Conservation (phyloP, 1,284 basidiomycete genomes). For the Microbotryum lychnidis-dioicae region DNA sequence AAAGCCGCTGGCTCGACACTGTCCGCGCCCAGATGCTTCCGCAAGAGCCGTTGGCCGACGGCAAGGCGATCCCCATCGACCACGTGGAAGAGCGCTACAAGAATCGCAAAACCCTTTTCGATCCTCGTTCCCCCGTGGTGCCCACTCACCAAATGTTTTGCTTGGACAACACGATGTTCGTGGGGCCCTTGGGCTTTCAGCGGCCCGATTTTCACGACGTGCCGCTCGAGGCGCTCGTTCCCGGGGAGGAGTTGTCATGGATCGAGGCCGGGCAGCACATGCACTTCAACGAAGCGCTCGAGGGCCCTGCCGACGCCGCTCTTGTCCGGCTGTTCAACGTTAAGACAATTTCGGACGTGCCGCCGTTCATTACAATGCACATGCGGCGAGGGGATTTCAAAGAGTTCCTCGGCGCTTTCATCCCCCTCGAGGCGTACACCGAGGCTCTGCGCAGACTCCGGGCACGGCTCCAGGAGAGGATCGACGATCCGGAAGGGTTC, state of each 20-base stretch:
- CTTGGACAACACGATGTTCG: constrained; percentile 30
- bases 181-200: constrained; percentile 24
- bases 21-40: neutral
- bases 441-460: neutral
- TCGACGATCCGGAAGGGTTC: neutral
- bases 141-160: constrained; percentile 27
- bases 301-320: neutral
- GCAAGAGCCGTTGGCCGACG: neutral
- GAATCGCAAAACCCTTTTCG: constrained; percentile 25
- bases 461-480: neutral
- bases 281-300: constrained; percentile 1
- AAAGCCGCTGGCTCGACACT: neutral
- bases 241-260: constrained; percentile 1
- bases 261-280: constrained; percentile 1
- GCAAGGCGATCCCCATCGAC: neutral
- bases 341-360: neutral
- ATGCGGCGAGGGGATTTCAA: constrained; percentile 6
- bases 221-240: neutral
- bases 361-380: constrained; percentile 3
- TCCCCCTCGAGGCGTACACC: neutral
- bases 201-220: constrained; percentile 5
- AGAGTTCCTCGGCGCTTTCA: constrained; percentile 12
- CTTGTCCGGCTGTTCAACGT: neutral
- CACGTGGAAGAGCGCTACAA: neutral
- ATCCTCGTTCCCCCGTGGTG: neutral